A percentile compares a stretch with the other conserved stretches of the same genome.
Evolutionary conservation across 345 rosid species (phyloP).

Genomic region (Rhizophora mangle): DNA sequence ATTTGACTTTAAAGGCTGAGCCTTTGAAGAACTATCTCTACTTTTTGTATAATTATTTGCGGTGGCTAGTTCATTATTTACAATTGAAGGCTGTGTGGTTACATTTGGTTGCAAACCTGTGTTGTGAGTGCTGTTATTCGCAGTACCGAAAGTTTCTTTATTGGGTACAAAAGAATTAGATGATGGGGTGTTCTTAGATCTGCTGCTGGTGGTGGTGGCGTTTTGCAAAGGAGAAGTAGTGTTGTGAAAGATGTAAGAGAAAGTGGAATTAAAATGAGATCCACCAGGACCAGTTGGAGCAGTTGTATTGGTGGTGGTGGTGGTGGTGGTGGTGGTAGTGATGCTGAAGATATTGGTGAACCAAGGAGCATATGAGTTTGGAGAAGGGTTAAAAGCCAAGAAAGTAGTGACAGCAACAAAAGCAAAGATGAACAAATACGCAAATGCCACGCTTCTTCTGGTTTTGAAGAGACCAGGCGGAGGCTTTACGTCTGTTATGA

Average conservation of each 20-base stretch:
- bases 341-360: conserved; percentile 44
- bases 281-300: conserved; percentile 35
- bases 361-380: conserved; percentile 49
- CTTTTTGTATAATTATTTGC: conserved; percentile 14
- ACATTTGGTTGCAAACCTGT: conserved; percentile 14
- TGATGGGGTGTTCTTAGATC: conserved; percentile 21
- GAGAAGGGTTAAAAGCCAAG: conserved; percentile 65
- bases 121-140: conserved; percentile 17
- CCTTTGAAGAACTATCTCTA: conserved; percentile 15
- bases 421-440: conserved; percentile 56
- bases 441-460: conserved; percentile 50
- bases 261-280: conserved; percentile 55
- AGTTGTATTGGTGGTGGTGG: conserved; percentile 4
- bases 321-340: conserved; percentile 7
- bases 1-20: conserved; percentile 20
- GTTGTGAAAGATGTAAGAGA: conserved; percentile 46
- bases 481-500: conserved; percentile 40
- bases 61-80: conserved; percentile 1
- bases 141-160: conserved; percentile 5
- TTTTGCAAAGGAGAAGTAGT: conserved; percentile 14
- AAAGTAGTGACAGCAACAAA: conserved; percentile 64
- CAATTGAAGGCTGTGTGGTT: conserved; percentile 5
- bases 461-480: conserved; percentile 47
- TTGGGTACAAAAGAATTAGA: conserved; percentile 10
- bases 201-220: conserved; percentile 18